Percentiles rank a stretch among this genome's conserved stretches.
Conservation (phyloP, 306 rosid species). For the Hippophae gyantsensis region DNA sequence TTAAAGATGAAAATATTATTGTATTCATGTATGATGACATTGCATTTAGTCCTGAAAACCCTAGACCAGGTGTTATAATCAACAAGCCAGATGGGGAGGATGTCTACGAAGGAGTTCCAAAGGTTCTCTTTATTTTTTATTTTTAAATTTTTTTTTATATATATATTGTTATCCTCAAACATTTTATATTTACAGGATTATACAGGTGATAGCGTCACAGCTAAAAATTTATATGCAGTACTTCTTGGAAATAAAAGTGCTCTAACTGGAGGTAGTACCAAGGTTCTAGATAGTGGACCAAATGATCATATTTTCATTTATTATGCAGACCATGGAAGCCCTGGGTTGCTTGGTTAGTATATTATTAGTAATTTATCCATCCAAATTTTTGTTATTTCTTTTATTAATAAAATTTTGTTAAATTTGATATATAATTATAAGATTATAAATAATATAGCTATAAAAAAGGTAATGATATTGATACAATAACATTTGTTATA, state of each 20-base stretch:
- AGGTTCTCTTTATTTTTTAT: constrained; percentile 10
- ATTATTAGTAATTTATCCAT: neutral
- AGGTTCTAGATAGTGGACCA: constrained; percentile 45
- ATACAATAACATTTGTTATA: too few species aligned
- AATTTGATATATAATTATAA: too few species aligned
- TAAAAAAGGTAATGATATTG: too few species aligned
- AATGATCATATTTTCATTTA: constrained; percentile 48
- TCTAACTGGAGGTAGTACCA: constrained; percentile 50
- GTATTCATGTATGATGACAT: constrained; percentile 59
- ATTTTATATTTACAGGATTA: constrained; percentile 28
- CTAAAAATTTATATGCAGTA: constrained; percentile 36
- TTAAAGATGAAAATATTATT: constrained; percentile 37
- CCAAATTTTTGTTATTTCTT: too few species aligned
- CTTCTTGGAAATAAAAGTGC: constrained; percentile 41
- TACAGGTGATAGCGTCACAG: constrained; percentile 18
- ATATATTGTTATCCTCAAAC: too few species aligned
- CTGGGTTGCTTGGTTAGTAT: constrained; percentile 34
- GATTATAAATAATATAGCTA: too few species aligned
- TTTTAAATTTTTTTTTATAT: too few species aligned
- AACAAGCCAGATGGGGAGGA: constrained; percentile 35
- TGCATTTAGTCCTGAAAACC: constrained; percentile 23
- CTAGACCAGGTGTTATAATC: constrained; percentile 42
- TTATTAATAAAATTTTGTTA: too few species aligned
- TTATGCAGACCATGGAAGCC: constrained; percentile 43
- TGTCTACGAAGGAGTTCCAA: constrained; percentile 48